These are phyloP conservation scores for Drechslerella dactyloides DNA, from an alignment of 2,329 filamentous ascomycete species.

Conservation along the genomic window DNA sequence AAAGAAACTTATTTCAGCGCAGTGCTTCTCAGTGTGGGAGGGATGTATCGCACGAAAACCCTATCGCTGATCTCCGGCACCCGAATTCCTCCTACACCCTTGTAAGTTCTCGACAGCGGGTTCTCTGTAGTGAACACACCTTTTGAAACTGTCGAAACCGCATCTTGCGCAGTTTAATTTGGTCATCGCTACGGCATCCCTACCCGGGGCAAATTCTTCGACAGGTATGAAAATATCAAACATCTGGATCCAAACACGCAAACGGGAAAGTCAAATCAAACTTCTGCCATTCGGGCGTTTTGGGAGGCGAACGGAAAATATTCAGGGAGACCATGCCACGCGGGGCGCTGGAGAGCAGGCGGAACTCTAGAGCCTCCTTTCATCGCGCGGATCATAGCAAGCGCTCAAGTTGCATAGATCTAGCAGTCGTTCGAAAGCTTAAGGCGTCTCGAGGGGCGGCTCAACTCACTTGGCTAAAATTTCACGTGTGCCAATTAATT, in stretches of 20 bases:
- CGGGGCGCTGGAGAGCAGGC: conserved; percentile 23
- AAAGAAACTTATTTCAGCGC: conserved; percentile 9
- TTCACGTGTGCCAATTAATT: no score
- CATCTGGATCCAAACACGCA: neutral
- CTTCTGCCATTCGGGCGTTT: neutral
- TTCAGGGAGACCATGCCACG: neutral
- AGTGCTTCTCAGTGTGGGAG: neutral
- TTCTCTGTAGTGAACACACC: no score
- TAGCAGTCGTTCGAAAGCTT: neutral
- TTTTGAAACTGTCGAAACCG: no score
- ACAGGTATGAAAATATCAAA: no score
- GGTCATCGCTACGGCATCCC: no score
- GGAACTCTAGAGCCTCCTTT: conserved; percentile 38
- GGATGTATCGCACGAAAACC: no score
- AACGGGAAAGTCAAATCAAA: no score
- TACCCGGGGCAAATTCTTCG: neutral
- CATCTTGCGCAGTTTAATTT: no score
- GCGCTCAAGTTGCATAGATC: neutral
- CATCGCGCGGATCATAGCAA: neutral
- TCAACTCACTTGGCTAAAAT: neutral
- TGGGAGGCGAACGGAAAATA: neutral
- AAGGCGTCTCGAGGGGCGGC: no score
- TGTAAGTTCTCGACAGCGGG: no score
- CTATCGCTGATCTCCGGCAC: no score
- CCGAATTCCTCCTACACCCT: no score